Base-by-base conservation (phyloP, 2,329 filamentous ascomycete species). In the Chaetomiaceae sp. region DNA sequence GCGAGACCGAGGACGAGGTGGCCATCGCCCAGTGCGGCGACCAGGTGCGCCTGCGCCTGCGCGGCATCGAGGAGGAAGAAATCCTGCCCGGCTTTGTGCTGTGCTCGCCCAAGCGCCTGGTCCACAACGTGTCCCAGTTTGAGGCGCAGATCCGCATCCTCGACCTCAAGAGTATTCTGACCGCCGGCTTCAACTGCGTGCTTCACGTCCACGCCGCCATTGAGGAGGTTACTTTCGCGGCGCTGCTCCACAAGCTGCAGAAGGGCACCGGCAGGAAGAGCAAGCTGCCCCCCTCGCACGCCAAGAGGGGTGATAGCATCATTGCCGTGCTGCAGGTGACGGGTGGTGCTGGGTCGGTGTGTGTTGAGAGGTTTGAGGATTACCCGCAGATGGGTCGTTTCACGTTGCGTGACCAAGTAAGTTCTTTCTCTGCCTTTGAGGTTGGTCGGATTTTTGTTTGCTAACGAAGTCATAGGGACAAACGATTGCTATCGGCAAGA, bases 401-500 rank as follows among this genome's bases (percentile, higher is more conserved):
- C 72, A 95, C 91, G 17, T 79, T 95, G 50, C 80, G 91, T 80
- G 91, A 94, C 68, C 88, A 91, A 80, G 88, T 90, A 79, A 64
- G 78, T 65, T 11, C 9, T 31, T 7, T 31, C 3, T n/a, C n/a
- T n/a, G 5, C 27, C 4, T 31, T 7, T 7, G 25, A 9, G 5
- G 27, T 31, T 7, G 3, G 4, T 31, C 14, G 27, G 9, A 31
- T 31, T 7, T 12, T 31, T 31, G 27, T 31, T 9, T 11, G 27
- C 27, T 31, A 31, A 31, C 27, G 27, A 31, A 31, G 8, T 31
- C 27, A n/a, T 27, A 97, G 85, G 94, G 94, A 65, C 92, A 97
- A 88, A 99, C 94, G 0, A 96, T 99, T 76, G 94, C 94, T 53
- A 99, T 99, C 75, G 94, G 94, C 67, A 99, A 99, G 82, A 95